Base-by-base conservation (phyloP, 2,329 filamentous ascomycete species). In the Cercospora janseana region DNA sequence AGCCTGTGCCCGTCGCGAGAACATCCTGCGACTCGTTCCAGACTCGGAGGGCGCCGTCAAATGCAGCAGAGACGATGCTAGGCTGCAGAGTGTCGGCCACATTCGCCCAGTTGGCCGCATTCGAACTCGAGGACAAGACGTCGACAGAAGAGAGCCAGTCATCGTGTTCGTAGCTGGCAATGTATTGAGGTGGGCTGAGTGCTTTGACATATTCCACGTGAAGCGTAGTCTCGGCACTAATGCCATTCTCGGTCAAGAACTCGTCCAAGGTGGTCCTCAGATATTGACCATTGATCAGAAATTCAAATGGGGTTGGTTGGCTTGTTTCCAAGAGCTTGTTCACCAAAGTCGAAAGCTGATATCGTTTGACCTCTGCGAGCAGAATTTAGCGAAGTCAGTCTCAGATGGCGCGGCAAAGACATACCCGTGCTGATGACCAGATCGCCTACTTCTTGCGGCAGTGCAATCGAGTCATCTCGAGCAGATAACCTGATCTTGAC, bases 91-190 rank as follows among this genome's bases (percentile, higher is more conserved):
- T 71, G 20, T 70, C 69, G 21, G 44, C 28, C 7, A 38, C 31
- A 15, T 21, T 46, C 29, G 44, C 44, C 44, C 44, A 46, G 38
- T 74, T 67, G 15, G 78, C 82, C 2, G 83, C 80, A 5, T 75
- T 71, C 1, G 87, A 86, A 9, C 31, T 38, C n/a, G 21, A 24
- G 78, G 89, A 91, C 18, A 95, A 75, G 4, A 95, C 80, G 68
- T 96, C 90, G 20, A 97, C 83, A 20, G 82, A 81, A 67, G 88
- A 88, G 41, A 98, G 87, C 93, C 93, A 98, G 70, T 97, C 93
- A 65, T 98, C 91, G 69, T 98, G 92, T 73, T 96, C 86, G 68
- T 95, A 98, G 66, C 87, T 93, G 9, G 90, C 86, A 61, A 95
- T 84, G 69, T 93, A 92, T 27, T 87, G 78, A 13, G 93, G 93